Conservation (phyloP, 345 rosid species). For the Arabis hirsuta region DNA sequence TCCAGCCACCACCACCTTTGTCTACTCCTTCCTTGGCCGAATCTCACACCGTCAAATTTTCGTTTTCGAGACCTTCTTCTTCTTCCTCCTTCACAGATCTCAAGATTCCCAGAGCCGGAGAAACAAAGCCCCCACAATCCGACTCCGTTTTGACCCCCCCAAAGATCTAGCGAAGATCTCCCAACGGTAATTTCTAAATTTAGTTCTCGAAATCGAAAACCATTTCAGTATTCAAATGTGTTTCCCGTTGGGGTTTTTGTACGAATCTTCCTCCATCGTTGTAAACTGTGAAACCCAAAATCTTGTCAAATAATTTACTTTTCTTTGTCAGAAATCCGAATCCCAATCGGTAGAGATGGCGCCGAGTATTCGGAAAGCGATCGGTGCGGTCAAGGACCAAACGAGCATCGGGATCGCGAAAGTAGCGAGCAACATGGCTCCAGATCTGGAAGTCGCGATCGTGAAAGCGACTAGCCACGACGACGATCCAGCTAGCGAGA, state of each 20-base stretch:
- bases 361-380: conserved; percentile 85
- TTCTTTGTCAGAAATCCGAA: background rate
- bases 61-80: conserved; percentile 9
- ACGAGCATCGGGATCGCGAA: conserved; percentile 93
- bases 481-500: conserved; percentile 87
- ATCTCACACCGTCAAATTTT: conserved; percentile 31
- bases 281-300: background rate
- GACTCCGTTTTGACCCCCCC: background rate
- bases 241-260: conserved; percentile 15
- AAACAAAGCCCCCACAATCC: background rate
- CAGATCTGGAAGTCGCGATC: conserved; percentile 90
- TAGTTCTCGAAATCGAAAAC: conserved; percentile 6
- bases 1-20: conserved; percentile 24
- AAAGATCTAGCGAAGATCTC: conserved; percentile 20
- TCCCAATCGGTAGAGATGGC: conserved; percentile 54
- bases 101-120: background rate
- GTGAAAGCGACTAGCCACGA: conserved; percentile 97
- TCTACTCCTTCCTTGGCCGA: conserved; percentile 23
- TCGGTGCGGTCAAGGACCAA: conserved; percentile 95
- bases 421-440: conserved; percentile 89
- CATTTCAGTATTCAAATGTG: background rate
- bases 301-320: background rate
- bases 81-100: conserved; percentile 36
- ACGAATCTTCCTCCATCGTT: background rate
- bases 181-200: conserved; percentile 38